phyloP scores from a whole-genome alignment of 106 monocot species.

The Ottelia alismoides region DNA sequence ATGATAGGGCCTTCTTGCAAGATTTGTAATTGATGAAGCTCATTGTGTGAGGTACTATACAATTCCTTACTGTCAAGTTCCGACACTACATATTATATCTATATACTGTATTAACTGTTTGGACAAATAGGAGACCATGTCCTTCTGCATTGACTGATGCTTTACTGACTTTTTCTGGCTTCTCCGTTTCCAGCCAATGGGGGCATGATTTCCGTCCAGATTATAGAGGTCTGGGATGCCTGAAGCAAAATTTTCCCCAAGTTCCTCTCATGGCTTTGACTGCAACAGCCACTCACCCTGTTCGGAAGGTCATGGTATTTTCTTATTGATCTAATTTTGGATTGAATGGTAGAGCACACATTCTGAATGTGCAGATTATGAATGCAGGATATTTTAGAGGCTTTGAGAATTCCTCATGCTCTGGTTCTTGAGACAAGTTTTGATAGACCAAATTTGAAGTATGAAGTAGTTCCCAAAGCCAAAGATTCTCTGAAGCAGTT shows the following conservation, averaged over 20 bases:
- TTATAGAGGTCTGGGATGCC: constrained; percentile 71
- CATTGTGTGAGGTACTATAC: constrained; percentile 96
- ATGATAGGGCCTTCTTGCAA: constrained; percentile 64
- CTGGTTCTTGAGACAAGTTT: constrained; percentile 77
- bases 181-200: constrained; percentile 96
- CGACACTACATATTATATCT: too few species aligned
- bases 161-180: background rate
- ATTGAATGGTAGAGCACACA: background rate
- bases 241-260: constrained; percentile 66
- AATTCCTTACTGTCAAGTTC: too few species aligned
- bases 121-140: too few species aligned
- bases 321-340: background rate
- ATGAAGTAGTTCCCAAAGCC: constrained; percentile 61
- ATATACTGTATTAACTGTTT: too few species aligned
- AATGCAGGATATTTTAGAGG: constrained; percentile 69
- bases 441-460: constrained; percentile 81
- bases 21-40: constrained; percentile 96
- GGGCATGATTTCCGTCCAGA: constrained; percentile 99
- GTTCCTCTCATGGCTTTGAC: constrained; percentile 87
- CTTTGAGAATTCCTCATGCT: constrained; percentile 66
- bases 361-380: background rate
- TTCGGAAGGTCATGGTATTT: constrained; percentile 20
- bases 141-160: too few species aligned
- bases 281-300: constrained; percentile 85
- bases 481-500: constrained; percentile 86